A percentile compares a stretch with the other conserved stretches of the same genome.
Evolutionary conservation across 108 stramenopile genomes (phyloP).

Genomic region (Fistulifera pelliculosa): DNA sequence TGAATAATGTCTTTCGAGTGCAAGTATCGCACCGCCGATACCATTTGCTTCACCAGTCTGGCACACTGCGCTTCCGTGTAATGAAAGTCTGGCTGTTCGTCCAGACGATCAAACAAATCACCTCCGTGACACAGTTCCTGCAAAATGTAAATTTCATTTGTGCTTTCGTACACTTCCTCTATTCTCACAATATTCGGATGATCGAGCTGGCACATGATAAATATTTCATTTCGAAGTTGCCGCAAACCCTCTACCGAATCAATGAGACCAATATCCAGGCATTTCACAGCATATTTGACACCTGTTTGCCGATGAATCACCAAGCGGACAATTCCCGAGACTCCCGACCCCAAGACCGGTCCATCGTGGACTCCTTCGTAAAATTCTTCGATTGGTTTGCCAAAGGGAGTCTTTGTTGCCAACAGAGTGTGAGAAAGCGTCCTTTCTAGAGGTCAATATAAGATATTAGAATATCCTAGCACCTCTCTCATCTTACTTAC

Average conservation of each 20-base stretch:
- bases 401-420: slow-evolving; percentile 31
- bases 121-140: slow-evolving; percentile 69
- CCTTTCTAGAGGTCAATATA: neutral
- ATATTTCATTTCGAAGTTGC: slow-evolving; percentile 71
- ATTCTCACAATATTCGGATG: slow-evolving; percentile 82
- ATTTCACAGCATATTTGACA: slow-evolving; percentile 73
- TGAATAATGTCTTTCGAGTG: slow-evolving; percentile 60
- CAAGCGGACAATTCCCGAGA: slow-evolving; percentile 69
- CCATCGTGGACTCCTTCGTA: slow-evolving; percentile 83
- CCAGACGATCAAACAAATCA: slow-evolving; percentile 79
- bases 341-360: slow-evolving; percentile 60
- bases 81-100: slow-evolving; percentile 71
- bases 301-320: slow-evolving; percentile 68
- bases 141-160: slow-evolving; percentile 66
- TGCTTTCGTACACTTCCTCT: slow-evolving; percentile 75
- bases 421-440: neutral
- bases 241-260: slow-evolving; percentile 45
- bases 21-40: slow-evolving; percentile 82
- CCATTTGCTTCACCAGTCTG: slow-evolving; percentile 73
- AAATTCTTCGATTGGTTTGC: slow-evolving; percentile 70
- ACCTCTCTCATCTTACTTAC: neutral
- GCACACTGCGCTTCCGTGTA: slow-evolving; percentile 77
- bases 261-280: slow-evolving; percentile 60
- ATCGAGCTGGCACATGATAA: slow-evolving; percentile 84
- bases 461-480: neutral